Evolutionary conservation across 2,329 filamentous ascomycete species (phyloP).

Genomic region (Epicoccum nigrum): DNA sequence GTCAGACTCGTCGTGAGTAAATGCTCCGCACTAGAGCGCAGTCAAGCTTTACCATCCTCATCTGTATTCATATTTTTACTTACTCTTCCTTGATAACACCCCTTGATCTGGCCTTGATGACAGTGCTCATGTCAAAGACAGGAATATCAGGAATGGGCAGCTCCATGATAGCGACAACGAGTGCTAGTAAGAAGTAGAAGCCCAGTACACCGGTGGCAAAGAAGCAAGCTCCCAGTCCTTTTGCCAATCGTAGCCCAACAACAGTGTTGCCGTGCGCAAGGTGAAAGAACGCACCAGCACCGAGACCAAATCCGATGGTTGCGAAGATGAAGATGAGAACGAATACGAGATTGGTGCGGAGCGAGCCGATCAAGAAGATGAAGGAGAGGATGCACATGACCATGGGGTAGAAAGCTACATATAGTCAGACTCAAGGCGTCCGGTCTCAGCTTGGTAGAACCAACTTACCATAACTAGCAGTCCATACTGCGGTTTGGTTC

Average conservation of each 20-base stretch:
- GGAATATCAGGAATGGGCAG: constrained; percentile 22
- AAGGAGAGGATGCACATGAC: constrained; percentile 25
- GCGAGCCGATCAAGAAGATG: constrained; percentile 23
- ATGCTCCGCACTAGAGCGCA: neutral
- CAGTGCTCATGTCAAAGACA: constrained; percentile 21
- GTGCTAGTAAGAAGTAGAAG: constrained; percentile 22
- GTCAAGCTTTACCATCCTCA: neutral
- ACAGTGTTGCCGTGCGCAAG: constrained; percentile 13
- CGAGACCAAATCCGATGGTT: constrained; percentile 23
- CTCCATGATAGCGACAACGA: constrained; percentile 25
- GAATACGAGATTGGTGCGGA: constrained; percentile 24
- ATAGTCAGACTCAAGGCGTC: neutral
- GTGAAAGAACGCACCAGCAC: constrained; percentile 24
- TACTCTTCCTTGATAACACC: constrained; percentile 20
- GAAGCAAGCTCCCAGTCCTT: constrained; percentile 21
- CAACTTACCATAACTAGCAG: constrained; percentile 21
- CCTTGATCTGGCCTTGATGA: constrained; percentile 17
- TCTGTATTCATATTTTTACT: neutral
- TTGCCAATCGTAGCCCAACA: constrained; percentile 12
- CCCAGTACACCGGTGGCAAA: constrained; percentile 21
- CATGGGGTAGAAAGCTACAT: constrained; percentile 21
- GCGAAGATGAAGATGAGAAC: constrained; percentile 23
- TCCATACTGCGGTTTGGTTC: constrained; percentile 19
- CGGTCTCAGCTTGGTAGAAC: too few species aligned
- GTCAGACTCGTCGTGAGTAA: neutral